Evolutionary conservation across 2,329 filamentous ascomycete species (phyloP).

Genomic region (Fusarium albosuccineum): DNA sequence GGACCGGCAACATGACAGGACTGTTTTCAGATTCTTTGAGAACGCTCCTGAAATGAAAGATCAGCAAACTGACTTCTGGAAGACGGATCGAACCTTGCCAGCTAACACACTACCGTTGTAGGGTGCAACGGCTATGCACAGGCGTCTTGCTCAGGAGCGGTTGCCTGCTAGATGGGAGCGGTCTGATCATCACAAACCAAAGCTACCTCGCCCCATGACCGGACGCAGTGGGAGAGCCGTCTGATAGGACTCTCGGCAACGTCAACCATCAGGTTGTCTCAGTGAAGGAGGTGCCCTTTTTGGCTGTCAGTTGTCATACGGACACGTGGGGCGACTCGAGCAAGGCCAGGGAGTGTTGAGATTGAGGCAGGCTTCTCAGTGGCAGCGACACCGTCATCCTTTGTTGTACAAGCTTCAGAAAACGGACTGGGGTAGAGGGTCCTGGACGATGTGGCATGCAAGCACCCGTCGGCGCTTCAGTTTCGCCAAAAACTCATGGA

Average conservation of each 20-base stretch:
- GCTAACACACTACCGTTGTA: slow-evolving; percentile 26
- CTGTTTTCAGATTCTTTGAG: slow-evolving; percentile 16
- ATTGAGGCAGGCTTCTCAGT: slow-evolving; percentile 22
- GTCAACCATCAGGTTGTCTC: slow-evolving; percentile 26
- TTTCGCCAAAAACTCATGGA: slow-evolving; percentile 37
- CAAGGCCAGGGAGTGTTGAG: slow-evolving; percentile 35
- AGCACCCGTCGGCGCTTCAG: slow-evolving; percentile 43
- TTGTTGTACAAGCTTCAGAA: slow-evolving; percentile 43
- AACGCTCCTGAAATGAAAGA: slow-evolving; percentile 13
- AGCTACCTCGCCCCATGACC: slow-evolving; percentile 13
- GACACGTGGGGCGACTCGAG: slow-evolving; percentile 45
- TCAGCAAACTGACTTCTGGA: slow-evolving; percentile 36
- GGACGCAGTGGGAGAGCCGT: slow-evolving; percentile 10
- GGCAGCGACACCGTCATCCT: slow-evolving; percentile 28
- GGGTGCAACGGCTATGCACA: slow-evolving; percentile 40
- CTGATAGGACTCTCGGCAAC: slow-evolving; percentile 26
- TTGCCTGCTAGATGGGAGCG: slow-evolving; percentile 3
- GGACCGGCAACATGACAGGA: slow-evolving; percentile 42
- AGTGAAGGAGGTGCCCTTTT: slow-evolving; percentile 17
- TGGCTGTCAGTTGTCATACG: slow-evolving; percentile 42
- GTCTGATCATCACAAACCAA: slow-evolving; percentile 13
- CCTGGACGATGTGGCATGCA: slow-evolving; percentile 45
- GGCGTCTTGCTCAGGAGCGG: slow-evolving; percentile 26
- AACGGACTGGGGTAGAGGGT: slow-evolving; percentile 39
- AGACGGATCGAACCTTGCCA: slow-evolving; percentile 30